Percentiles rank a stretch among this genome's conserved stretches.
phyloP scores from a whole-genome alignment of 345 rosid genomes.

The Eutrema japonicum region DNA sequence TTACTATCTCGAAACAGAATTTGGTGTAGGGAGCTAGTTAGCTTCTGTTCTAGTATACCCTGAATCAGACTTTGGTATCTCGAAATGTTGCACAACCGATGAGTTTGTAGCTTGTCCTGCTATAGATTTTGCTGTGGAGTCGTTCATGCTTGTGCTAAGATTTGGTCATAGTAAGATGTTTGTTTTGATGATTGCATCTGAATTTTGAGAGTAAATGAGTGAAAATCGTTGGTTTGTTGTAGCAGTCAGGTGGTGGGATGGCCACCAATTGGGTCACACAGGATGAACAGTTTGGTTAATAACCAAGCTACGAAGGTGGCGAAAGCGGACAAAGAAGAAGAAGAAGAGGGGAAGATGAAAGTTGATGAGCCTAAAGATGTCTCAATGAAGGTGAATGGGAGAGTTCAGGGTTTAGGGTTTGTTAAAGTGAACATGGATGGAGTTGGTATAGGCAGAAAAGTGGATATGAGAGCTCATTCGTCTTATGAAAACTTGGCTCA shows the following conservation, averaged over 20 bases:
- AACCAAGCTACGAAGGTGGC: conserved; percentile 58
- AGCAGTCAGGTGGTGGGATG: conserved; percentile 92
- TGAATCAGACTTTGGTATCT: conserved; percentile 7
- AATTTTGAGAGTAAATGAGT: not conserved
- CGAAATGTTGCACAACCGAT: not conserved
- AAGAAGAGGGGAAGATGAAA: conserved; percentile 25
- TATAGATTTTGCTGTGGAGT: not conserved
- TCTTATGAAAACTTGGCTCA: conserved; percentile 72
- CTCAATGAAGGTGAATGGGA: conserved; percentile 58
- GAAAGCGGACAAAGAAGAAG: conserved; percentile 55
- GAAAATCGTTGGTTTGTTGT: conserved; percentile 21
- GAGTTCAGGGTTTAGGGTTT: conserved; percentile 55
- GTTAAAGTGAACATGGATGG: conserved; percentile 96
- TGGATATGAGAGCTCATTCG: conserved; percentile 75
- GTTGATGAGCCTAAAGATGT: conserved; percentile 52
- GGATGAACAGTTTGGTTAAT: conserved; percentile 75
- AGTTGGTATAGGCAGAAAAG: conserved; percentile 85
- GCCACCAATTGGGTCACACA: conserved; percentile 81
- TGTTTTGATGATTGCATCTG: conserved; percentile 12
- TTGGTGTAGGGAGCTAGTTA: not conserved
- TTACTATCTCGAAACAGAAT: conserved; percentile 13
- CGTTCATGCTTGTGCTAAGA: conserved; percentile 15
- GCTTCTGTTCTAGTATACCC: not conserved
- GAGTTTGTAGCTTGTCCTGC: conserved; percentile 2
- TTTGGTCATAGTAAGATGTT: conserved; percentile 10